These are phyloP conservation scores for Lasiosphaeria ovina DNA, from an alignment of 495 filamentous ascomycete species.

Conservation along the genomic window DNA sequence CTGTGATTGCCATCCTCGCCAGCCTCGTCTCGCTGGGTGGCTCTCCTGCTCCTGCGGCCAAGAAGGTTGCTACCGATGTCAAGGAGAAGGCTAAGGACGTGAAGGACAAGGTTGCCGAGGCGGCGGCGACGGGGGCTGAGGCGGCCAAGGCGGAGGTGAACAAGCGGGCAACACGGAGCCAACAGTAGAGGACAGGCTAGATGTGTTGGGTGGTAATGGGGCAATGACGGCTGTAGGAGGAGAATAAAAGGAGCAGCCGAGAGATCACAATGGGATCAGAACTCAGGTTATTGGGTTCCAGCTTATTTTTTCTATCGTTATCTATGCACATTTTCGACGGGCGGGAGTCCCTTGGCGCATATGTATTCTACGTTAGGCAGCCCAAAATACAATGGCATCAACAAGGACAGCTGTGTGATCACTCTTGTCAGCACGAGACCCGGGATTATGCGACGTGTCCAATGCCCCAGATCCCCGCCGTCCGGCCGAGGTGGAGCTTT, in stretches of 20 bases:
- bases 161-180: constrained; percentile 53
- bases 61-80: constrained; percentile 64
- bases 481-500: too few species aligned
- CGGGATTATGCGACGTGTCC: too few species aligned
- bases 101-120: constrained; percentile 80
- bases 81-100: constrained; percentile 68
- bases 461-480: too few species aligned
- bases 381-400: constrained; percentile 17
- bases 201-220: constrained; percentile 9
- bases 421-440: background rate
- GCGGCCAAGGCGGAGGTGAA: constrained; percentile 60
- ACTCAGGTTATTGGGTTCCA: background rate
- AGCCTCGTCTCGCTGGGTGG: constrained; percentile 46
- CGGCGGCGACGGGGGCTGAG: constrained; percentile 63
- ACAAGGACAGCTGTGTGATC: background rate
- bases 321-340: constrained; percentile 11
- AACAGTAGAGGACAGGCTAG: constrained; percentile 28
- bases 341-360: constrained; percentile 20
- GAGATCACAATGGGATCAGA: constrained; percentile 9
- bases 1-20: constrained; percentile 66
- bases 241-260: constrained; percentile 17
- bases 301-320: constrained; percentile 11
- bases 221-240: constrained; percentile 10
- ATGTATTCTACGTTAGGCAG: constrained; percentile 23
- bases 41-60: constrained; percentile 41